Evolutionary conservation across 768 basidiomycete species (phyloP).

Genomic region (Podaxis carcinomalis): DNA sequence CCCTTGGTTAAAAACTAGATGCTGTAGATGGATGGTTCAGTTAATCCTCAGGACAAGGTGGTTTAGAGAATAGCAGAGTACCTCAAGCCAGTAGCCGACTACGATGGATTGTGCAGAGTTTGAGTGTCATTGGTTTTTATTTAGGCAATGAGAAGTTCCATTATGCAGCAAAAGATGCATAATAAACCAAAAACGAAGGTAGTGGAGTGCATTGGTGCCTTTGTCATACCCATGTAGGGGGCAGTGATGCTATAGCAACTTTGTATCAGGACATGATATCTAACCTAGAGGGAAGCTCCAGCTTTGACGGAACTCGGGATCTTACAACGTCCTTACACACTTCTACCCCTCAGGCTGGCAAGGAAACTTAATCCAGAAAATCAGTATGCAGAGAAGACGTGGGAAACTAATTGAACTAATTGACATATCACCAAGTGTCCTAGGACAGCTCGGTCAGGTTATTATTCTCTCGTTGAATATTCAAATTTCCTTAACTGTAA

Average conservation of each 20-base stretch:
- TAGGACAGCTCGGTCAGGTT: no score
- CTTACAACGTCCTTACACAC: no score
- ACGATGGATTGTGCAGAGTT: not conserved
- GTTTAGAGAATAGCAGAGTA: not conserved
- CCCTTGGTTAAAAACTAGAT: not conserved
- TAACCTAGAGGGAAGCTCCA: no score
- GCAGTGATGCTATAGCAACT: not conserved
- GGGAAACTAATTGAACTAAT: no score
- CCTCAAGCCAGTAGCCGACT: not conserved
- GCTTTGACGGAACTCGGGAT: no score
- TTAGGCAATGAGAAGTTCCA: not conserved
- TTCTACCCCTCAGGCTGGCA: no score
- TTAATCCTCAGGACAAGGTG: no score
- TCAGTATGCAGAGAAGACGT: no score
- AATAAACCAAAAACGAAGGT: not conserved
- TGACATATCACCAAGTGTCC: no score
- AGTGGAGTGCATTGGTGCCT: not conserved
- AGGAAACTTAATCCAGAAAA: no score
- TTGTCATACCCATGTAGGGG: not conserved
- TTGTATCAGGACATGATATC: not conserved
- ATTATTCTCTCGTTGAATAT: no score
- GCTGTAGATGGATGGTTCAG: not conserved
- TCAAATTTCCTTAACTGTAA: no score
- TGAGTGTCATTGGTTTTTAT: not conserved
- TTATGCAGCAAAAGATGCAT: not conserved